These are phyloP conservation scores for Verbascum thapsus DNA, from an alignment of 257 asterid genomes.

Conservation along the genomic window DNA sequence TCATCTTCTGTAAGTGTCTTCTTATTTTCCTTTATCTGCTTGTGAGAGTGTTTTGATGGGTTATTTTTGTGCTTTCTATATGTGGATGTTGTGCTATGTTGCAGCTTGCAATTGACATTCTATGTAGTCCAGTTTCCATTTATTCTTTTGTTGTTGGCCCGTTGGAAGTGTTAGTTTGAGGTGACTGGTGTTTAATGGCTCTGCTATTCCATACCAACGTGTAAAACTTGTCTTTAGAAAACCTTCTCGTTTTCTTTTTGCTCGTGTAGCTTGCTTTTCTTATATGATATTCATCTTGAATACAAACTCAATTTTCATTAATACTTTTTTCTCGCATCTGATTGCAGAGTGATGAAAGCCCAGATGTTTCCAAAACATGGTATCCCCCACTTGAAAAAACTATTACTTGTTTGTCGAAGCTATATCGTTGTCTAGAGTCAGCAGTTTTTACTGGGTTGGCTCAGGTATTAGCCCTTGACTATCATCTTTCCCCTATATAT, in stretches of 20 bases:
- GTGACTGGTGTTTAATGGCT: constrained; percentile 10
- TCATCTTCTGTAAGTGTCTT: constrained; percentile 63
- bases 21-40: constrained; percentile 14
- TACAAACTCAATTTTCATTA: constrained; percentile 11
- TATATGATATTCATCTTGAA: constrained; percentile 15
- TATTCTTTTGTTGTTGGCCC: constrained; percentile 2
- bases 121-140: constrained; percentile 22
- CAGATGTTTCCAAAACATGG: constrained; percentile 78
- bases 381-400: constrained; percentile 98
- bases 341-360: constrained; percentile 68
- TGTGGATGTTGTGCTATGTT: constrained; percentile 21
- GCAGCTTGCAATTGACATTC: constrained; percentile 27
- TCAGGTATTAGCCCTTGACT: constrained; percentile 57
- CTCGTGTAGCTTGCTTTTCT: constrained; percentile 30
- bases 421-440: constrained; percentile 81
- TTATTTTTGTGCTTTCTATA: not conserved
- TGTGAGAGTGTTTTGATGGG: constrained; percentile 16
- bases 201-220: constrained; percentile 9
- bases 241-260: constrained; percentile 1
- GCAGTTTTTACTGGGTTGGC: constrained; percentile 97
- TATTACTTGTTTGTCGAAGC: constrained; percentile 87
- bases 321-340: constrained; percentile 25
- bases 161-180: constrained; percentile 26
- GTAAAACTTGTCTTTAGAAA: constrained; percentile 1
- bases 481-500: constrained; percentile 20